Percentiles rank a stretch among this genome's conserved stretches.
These are phyloP conservation scores for Lepidopterella palustris DNA, from an alignment of 495 filamentous ascomycete species.

Conservation along the genomic window DNA sequence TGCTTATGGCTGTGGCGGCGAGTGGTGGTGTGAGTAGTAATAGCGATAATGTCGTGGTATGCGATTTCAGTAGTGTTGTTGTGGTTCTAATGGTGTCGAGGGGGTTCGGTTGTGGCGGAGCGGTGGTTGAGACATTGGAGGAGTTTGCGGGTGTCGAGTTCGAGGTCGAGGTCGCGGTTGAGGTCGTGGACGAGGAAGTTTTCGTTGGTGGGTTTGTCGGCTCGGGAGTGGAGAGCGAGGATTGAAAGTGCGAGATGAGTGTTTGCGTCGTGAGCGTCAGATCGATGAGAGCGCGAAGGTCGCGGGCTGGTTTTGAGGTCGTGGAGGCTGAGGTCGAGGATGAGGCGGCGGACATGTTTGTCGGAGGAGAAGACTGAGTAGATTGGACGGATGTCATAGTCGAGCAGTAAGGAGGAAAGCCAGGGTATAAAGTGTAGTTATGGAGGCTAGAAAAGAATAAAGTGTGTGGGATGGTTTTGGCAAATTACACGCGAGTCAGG, in stretches of 20 bases:
- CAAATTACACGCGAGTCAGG: too few relatives aligned
- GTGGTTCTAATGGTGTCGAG: constrained; percentile 60
- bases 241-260: constrained; percentile 30
- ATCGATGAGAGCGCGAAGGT: constrained; percentile 25
- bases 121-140: constrained; percentile 36
- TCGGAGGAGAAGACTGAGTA: background rate
- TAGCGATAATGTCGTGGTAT: constrained; percentile 79
- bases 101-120: constrained; percentile 41
- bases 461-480: too few relatives aligned
- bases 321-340: background rate
- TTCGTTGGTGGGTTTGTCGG: constrained; percentile 35
- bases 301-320: background rate
- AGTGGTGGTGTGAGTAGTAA: constrained; percentile 79
- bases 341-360: background rate
- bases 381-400: background rate
- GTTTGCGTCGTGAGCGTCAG: constrained; percentile 31
- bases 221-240: constrained; percentile 20
- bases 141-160: constrained; percentile 34
- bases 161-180: constrained; percentile 21
- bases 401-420: too few relatives aligned
- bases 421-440: too few relatives aligned
- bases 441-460: too few relatives aligned
- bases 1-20: constrained; percentile 64
- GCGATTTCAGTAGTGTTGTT: constrained; percentile 63
- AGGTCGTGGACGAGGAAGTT: constrained; percentile 37